phyloP scores from a whole-genome alignment of 2,329 filamentous ascomycete genomes.

The Lecanicillium sp. region DNA sequence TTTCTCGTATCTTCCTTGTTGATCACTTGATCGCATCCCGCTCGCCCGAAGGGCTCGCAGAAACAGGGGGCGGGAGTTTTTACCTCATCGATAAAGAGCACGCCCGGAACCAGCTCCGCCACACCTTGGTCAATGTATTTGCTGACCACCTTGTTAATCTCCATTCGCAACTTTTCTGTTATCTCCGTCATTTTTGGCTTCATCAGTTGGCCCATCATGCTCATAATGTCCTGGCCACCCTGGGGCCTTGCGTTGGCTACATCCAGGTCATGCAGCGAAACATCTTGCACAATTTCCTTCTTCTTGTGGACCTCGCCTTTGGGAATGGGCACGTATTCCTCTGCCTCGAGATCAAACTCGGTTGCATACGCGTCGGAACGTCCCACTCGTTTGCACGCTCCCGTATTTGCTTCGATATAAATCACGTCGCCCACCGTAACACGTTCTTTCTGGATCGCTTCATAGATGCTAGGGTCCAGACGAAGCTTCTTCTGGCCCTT shows the following conservation, averaged over 20 bases:
- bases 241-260: constrained; percentile 92
- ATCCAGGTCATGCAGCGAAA: constrained; percentile 93
- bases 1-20: constrained; percentile 2
- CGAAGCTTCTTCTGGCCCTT: constrained; percentile 97
- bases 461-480: constrained; percentile 95
- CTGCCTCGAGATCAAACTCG: constrained; percentile 95
- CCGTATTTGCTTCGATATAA: constrained; percentile 98
- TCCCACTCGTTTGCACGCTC: constrained; percentile 93
- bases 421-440: constrained; percentile 95
- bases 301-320: constrained; percentile 99
- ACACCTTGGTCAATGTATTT: constrained; percentile 98
- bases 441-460: constrained; percentile 96
- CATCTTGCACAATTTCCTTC: constrained; percentile 99
- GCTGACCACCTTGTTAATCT: constrained; percentile 99
- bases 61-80: constrained; percentile 9
- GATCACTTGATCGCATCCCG: not conserved
- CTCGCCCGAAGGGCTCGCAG: not conserved
- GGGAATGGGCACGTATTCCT: constrained; percentile 97
- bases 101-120: constrained; percentile 93
- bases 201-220: constrained; percentile 99
- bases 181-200: constrained; percentile 99
- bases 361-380: constrained; percentile 95
- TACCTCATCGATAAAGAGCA: constrained; percentile 98
- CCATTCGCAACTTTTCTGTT: constrained; percentile 87
- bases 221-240: constrained; percentile 98